Evolutionary conservation across 192 early-diverging fungal genomes (phyloP), one percentile per base, ranked within the genome.

Genomic region (Backusella mclennaniae): DNA sequence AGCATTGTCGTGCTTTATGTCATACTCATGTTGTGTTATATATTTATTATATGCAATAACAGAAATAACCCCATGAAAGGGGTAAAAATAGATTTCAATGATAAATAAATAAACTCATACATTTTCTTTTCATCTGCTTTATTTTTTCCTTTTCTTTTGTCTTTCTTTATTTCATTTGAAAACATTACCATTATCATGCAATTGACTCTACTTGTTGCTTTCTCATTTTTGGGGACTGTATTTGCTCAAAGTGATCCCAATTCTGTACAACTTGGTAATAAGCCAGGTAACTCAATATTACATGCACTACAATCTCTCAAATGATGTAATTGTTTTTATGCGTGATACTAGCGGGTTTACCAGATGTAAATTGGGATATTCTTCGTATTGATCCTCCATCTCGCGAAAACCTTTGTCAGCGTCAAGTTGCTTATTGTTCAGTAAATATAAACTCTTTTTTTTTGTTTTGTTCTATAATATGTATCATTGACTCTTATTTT

Each of bases 401-500:
- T 44, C 78, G 78, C 3, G 53, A 44, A 0, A 79, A 75, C 75
- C 66, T 79, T 35, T 79, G 78, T n/a, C 56, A 71, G 33, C 67
- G 78, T 19, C 78, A 79, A 66, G 31, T 7, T 7, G 68, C 78
- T 42, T 79, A 79, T 79, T 79, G 78, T 69, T 49, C 78, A 21
- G 78, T 79, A 79, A 66, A 39, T 3, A 42, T 7, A 53, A n/a
- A 1, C 14, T 33, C 0, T 33, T 33, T 33, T 33, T 33, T 33
- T 33, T 33, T 33, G 31, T 59, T 17, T 53, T 35, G 26, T 15
- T 63, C 12, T 63, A 29, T 63, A 14, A 4, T 29, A 29, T 12
- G 11, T 2, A 14, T 63, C 26, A 63, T 39, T 35, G 6, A 49
- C 19, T 33, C 14, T 46, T 3, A 12, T 26, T 35, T 69, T 53